phyloP scores from a whole-genome alignment of 768 basidiomycete species.

The Termitomyces sp. region DNA sequence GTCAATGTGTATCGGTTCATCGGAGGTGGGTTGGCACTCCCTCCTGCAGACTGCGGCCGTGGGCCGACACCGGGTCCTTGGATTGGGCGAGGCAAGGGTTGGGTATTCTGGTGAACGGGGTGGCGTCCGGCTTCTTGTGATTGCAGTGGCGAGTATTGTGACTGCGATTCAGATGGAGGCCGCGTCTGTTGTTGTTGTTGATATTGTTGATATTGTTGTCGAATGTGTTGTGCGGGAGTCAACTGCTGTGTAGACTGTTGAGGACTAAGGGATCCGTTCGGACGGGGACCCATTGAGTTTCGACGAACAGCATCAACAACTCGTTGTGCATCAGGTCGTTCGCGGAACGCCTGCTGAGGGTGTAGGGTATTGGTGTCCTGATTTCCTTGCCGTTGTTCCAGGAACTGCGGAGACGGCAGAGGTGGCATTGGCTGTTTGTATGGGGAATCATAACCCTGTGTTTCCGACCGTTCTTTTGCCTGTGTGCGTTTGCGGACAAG shows the following conservation, averaged over 20 bases:
- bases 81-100: slow-evolving; percentile 4
- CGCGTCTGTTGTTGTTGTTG: slow-evolving; percentile 13
- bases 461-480: slow-evolving; percentile 54
- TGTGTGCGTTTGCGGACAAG: slow-evolving; percentile 79
- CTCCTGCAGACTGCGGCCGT: slow-evolving; percentile 10
- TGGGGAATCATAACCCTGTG: slow-evolving; percentile 9
- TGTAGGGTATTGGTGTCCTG: slow-evolving; percentile 3
- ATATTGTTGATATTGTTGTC: slow-evolving; percentile 12
- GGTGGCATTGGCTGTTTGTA: neutral
- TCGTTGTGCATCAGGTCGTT: slow-evolving; percentile 29
- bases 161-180: slow-evolving; percentile 9
- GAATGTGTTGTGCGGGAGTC: slow-evolving; percentile 14
- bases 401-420: slow-evolving; percentile 11
- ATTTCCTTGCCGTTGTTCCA: slow-evolving; percentile 7
- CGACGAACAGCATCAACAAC: slow-evolving; percentile 53
- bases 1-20: slow-evolving; percentile 43
- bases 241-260: slow-evolving; percentile 9
- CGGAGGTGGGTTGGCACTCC: slow-evolving; percentile 20
- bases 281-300: slow-evolving; percentile 28
- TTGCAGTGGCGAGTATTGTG: slow-evolving; percentile 9
- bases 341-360: slow-evolving; percentile 5
- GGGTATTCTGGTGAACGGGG: neutral
- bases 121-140: slow-evolving; percentile 10
- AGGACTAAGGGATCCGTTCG: slow-evolving; percentile 1
- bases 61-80: slow-evolving; percentile 10